Evolutionary conservation across 768 basidiomycete genomes (phyloP), one percentile per base, ranked within the genome.

Genomic region (Auricularia cornea): DNA sequence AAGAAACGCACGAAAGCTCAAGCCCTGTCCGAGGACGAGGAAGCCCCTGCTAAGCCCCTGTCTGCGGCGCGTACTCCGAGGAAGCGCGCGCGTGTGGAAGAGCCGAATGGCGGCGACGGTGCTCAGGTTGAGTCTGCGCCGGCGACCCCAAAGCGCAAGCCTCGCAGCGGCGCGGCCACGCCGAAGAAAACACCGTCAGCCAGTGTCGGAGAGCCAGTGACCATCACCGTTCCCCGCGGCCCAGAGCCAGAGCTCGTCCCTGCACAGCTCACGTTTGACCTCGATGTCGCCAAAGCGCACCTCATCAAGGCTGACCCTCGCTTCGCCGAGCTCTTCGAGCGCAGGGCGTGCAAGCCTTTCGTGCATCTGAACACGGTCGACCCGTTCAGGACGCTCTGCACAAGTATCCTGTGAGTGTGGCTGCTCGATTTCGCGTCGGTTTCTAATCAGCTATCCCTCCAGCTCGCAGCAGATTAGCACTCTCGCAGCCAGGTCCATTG

Each of bases 381-480:
- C 71, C 92, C 92, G 1, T 95, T 94, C 73, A 80, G 84, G 89
- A 87, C 90, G 1, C 79, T 93, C 29, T 81, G 83, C 29, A 82
- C 82, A 3, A 89, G 88, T 33, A 91, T 93, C 62, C 72, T 93
- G 81, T 91, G 75, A 74, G 84, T 59, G 44, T 61, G n/a, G n/a
- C n/a, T n/a, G n/a, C n/a, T n/a, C n/a, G n/a, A n/a, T n/a, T n/a
- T n/a, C n/a, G n/a, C n/a, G n/a, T n/a, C n/a, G n/a, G n/a, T 59
- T 40, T 52, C 32, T 20, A 26, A 59, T 44, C 30, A 28, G 33
- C 28, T 11, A 59, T 65, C 23, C 16, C 41, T 62, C 3, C 63
- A 89, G 88, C 41, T 86, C 83, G 3, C 89, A 90, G 72, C 90
- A 94, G 71, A 90, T 94, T 28, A 92, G 90, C 1, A 92, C 89